Base-by-base conservation (phyloP, 768 basidiomycete species). In the Coprinellus micaceus region DNA sequence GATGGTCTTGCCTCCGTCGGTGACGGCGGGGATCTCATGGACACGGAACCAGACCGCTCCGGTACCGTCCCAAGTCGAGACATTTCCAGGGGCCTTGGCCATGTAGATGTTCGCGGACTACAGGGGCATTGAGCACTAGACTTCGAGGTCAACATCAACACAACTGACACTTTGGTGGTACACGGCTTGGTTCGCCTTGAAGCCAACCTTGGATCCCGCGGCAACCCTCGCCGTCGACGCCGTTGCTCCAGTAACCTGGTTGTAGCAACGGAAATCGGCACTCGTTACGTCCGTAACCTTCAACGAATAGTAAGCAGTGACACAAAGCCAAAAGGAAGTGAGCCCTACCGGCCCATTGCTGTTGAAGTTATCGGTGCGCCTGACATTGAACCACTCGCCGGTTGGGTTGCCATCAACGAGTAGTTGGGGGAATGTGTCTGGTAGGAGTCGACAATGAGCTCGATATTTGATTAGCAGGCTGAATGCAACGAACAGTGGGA, bases 271-370 rank as follows among this genome's bases (percentile, higher is more conserved):
- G 64, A 81, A 71, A 53, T 79, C 78, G 19, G 68, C 48, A 57
- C 75, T 77, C 44, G 65, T 77, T 28, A 81, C 78, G 57, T 81
- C 75, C 36, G 73, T 75, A 24, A 80, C 76, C 75, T 77, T 11
- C 13, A 36, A 53, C 15, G 30, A 41, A 24, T 1, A 26, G 0
- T 40, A 9, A 39, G 41, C 13, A 22, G 7, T 17, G 47, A 30
- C 28, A 9, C n/a, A 4, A 12, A 52, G 26, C 43, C 19, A 9
- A 45, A 30, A 37, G 3, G 37, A 17, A 0, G 21, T 37, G 13
- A 50, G 47, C 11, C 67, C 7, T 28, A 77, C 74, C 2, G 77
- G 76, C 26, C 64, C 63, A 15, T 71, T 73, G 39, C 62, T 67
- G 56, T 79, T 67, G 63, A 63, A 78, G 67, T 80, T 80, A 66